Base-by-base conservation (phyloP, 768 basidiomycete species). In the Mycena chlorophos region DNA sequence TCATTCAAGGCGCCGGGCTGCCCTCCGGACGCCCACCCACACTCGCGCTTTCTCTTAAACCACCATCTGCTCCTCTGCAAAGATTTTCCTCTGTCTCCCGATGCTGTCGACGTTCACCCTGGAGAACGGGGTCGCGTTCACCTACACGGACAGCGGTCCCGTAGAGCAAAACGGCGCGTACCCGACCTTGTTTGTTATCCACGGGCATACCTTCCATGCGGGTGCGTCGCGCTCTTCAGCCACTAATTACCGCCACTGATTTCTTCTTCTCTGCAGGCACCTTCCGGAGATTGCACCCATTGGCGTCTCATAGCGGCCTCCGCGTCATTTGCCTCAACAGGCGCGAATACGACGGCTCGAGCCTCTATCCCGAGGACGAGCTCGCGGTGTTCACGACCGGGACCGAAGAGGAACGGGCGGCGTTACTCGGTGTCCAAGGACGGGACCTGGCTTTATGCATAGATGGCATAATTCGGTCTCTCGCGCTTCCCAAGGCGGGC, bases 271-370 rank as follows among this genome's bases (percentile, higher is more conserved):
- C n/a, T n/a, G n/a, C 39, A 71, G 70, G 66, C 1, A 58, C 62
- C 13, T 71, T 71, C 38, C 57, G 55, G 47, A 62, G 61, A 34
- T 62, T 71, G 29, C 46, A 55, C 19, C 52, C 58, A 2, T 27
- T 60, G 5, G 69, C 68, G 1, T 2, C 25, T 17, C 50, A 64
- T 12, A 52, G 55, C 30, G 56, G 54, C 12, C 49, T 69, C 19
- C 68, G 73, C 13, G 37, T 69, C 5, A 67, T 75, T 25, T 54
- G 57, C 17, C 47, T 73, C n/a, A 73, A 73, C 45, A 68, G 72
- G n/a, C 68, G 73, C 5, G 64, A 68, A 34, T 73, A 73, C 50
- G 68, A 66, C 1, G 69, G 68, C 2, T 68, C 71, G 20, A 70
- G 70, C 2, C 66, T 68, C 0, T 69, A 68, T 42, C 67, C 66